Conservation (phyloP, 345 rosid genomes). For the Hevea brasiliensis region DNA sequence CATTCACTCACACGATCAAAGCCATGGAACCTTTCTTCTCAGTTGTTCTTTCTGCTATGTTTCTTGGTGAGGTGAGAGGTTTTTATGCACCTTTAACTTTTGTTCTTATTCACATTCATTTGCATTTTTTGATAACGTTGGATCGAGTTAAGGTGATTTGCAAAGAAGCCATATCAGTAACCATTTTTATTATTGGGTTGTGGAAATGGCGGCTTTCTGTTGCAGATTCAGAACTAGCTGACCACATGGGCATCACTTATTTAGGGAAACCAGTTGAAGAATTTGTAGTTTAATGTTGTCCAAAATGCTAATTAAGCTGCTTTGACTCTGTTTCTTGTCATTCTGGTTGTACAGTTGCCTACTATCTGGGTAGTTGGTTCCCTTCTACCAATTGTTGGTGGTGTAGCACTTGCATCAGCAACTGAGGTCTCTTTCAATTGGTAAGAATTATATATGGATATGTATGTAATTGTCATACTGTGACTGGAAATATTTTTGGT, state of each 20-base stretch:
- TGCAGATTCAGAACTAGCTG: neutral
- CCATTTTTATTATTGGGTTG: neutral
- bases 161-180: neutral
- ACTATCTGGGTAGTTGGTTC: constrained; percentile 87
- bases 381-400: constrained; percentile 89
- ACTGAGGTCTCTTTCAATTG: constrained; percentile 95
- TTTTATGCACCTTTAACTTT: neutral
- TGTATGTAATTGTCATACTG: neutral
- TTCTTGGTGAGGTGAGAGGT: constrained; percentile 75
- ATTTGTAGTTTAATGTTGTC: neutral
- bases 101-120: neutral
- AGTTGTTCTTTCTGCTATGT: constrained; percentile 89
- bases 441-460: constrained; percentile 35
- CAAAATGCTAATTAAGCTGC: constrained; percentile 1
- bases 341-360: constrained; percentile 52
- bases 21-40: constrained; percentile 99
- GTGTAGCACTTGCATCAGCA: constrained; percentile 90
- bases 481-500: neutral
- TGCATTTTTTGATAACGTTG: neutral
- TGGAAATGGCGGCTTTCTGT: neutral
- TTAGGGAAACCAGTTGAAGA: neutral
- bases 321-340: neutral
- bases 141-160: neutral
- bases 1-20: constrained; percentile 97
- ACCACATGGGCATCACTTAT: neutral